Conservation (phyloP, 2,329 filamentous ascomycete species). For the Paecilomyces sp. region DNA sequence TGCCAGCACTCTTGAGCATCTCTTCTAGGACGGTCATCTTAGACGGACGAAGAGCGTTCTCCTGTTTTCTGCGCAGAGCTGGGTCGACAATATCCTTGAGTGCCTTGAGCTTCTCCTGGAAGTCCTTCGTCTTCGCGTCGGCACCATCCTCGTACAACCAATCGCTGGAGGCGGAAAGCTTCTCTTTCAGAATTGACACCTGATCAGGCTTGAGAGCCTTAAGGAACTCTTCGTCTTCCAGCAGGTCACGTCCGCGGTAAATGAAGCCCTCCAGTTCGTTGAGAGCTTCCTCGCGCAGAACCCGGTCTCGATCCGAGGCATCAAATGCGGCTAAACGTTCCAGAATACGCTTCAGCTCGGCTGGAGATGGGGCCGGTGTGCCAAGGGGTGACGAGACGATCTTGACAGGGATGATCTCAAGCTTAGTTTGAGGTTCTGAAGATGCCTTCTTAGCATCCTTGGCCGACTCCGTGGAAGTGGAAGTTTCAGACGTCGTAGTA, state of each 20-base stretch:
- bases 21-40: constrained; percentile 61
- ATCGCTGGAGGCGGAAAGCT: constrained; percentile 64
- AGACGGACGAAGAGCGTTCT: constrained; percentile 64
- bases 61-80: constrained; percentile 66
- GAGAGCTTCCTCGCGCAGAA: constrained; percentile 73
- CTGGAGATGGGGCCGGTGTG: constrained; percentile 25
- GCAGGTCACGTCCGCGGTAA: constrained; percentile 76
- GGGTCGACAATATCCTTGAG: constrained; percentile 73
- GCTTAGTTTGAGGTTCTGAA: constrained; percentile 38
- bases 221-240: constrained; percentile 70
- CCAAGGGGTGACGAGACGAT: constrained; percentile 43
- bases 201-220: constrained; percentile 62
- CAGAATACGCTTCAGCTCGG: constrained; percentile 47
- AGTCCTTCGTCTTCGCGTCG: constrained; percentile 65
- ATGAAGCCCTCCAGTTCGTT: constrained; percentile 93
- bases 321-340: constrained; percentile 78
- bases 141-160: constrained; percentile 87
- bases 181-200: constrained; percentile 59
- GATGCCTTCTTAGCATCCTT: constrained; percentile 35
- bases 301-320: constrained; percentile 69
- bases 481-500: constrained; percentile 35
- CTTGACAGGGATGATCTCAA: constrained; percentile 46
- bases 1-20: constrained; percentile 62
- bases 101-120: constrained; percentile 68
- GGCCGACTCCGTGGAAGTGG: constrained; percentile 44